Conservation (phyloP, 352 stramenopile genomes). For the Globisporangium cylindrosporum region DNA sequence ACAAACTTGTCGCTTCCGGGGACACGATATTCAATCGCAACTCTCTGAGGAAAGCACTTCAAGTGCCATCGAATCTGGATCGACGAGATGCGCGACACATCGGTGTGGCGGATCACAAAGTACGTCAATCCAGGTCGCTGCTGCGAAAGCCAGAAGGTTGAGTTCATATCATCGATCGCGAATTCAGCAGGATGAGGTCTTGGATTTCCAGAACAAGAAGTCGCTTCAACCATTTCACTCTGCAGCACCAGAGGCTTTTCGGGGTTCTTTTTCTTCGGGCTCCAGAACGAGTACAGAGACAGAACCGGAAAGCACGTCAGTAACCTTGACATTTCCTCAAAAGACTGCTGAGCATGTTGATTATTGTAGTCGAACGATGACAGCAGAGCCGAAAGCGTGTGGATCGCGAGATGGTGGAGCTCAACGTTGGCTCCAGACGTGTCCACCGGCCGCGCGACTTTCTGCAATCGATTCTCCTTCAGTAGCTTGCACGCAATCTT, state of each 20-base stretch:
- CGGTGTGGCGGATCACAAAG: constrained; percentile 38
- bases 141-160: constrained; percentile 79
- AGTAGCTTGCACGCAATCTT: constrained; percentile 59
- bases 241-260: constrained; percentile 49
- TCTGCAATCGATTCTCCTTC: constrained; percentile 42
- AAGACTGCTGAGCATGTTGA: constrained; percentile 47
- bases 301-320: constrained; percentile 71
- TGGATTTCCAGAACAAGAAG: constrained; percentile 49
- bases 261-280: constrained; percentile 56
- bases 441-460: constrained; percentile 35
- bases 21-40: constrained; percentile 56
- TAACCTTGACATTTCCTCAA: constrained; percentile 76
- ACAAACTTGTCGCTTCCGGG: constrained; percentile 37
- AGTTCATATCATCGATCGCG: constrained; percentile 50
- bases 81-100: constrained; percentile 50
- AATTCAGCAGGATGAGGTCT: constrained; percentile 41
- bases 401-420: constrained; percentile 82
- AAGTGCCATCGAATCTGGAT: constrained; percentile 71
- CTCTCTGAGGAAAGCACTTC: constrained; percentile 52
- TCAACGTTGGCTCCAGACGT: constrained; percentile 44
- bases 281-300: constrained; percentile 86
- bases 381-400: constrained; percentile 70
- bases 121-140: constrained; percentile 49
- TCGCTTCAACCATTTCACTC: constrained; percentile 48
- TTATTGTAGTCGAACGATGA: constrained; percentile 66